phyloP scores from a whole-genome alignment of 2,329 filamentous ascomycete genomes.

The Cordyceps cicadae region DNA sequence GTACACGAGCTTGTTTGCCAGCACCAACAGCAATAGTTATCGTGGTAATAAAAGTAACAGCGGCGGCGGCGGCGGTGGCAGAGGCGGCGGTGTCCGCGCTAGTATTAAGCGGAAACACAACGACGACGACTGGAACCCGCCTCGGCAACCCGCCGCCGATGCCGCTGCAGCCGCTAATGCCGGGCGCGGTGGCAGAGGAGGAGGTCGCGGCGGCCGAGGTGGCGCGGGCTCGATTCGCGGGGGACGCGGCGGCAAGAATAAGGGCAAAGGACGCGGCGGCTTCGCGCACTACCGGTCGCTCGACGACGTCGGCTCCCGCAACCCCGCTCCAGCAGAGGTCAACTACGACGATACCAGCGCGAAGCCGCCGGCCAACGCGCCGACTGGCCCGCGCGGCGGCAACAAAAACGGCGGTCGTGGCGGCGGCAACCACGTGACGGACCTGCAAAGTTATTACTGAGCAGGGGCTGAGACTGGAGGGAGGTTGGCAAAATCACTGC shows the following conservation, averaged over 20 bases:
- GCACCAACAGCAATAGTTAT: slow-evolving; percentile 46
- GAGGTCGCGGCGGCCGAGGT: slow-evolving; percentile 27
- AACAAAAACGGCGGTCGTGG: neutral
- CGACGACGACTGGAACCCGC: slow-evolving; percentile 35
- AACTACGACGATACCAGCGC: slow-evolving; percentile 37
- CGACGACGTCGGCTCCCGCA: slow-evolving; percentile 52
- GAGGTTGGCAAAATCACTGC: neutral
- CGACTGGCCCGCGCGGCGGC: slow-evolving; percentile 15
- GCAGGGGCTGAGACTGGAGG: neutral
- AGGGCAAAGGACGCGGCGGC: slow-evolving; percentile 37
- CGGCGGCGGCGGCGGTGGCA: slow-evolving; percentile 51
- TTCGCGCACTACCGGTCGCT: slow-evolving; percentile 55
- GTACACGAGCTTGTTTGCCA: slow-evolving; percentile 54
- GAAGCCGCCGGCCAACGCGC: slow-evolving; percentile 20
- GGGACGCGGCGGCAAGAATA: slow-evolving; percentile 32
- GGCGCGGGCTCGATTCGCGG: slow-evolving; percentile 16
- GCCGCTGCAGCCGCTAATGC: neutral
- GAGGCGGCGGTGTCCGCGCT: slow-evolving; percentile 39
- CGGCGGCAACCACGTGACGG: slow-evolving; percentile 19
- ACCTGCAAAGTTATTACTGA: slow-evolving; percentile 36
- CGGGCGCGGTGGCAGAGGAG: slow-evolving; percentile 22
- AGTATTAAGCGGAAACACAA: slow-evolving; percentile 51
- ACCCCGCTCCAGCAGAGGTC: slow-evolving; percentile 35
- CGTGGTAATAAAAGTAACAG: slow-evolving; percentile 39
- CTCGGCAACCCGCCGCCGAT: slow-evolving; percentile 18